Conservation (phyloP, 169 alveolate genomes). For the Miamiensis avidus region DNA sequence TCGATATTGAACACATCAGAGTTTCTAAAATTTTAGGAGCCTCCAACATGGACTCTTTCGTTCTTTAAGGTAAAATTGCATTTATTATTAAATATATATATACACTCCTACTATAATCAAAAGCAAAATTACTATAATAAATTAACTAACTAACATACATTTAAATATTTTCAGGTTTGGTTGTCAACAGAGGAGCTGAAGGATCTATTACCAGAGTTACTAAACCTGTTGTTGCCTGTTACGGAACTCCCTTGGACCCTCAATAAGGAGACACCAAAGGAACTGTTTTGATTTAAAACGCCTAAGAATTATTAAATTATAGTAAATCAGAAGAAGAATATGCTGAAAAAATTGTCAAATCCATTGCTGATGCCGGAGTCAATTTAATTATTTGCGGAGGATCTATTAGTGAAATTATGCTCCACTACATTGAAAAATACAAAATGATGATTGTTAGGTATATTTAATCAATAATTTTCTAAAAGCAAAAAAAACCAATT, state of each 20-base stretch:
- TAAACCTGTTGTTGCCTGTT: conserved; percentile 95
- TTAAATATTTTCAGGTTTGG: conserved; percentile 62
- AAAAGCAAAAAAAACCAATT: too few species aligned
- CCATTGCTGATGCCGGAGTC: conserved; percentile 83
- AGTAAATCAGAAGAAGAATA: conserved; percentile 84
- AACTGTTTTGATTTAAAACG: conserved; percentile 97
- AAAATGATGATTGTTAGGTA: conserved; percentile 80
- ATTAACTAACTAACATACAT: conserved; percentile 3
- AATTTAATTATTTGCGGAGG: conserved; percentile 83
- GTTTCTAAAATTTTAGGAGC: conserved; percentile 98
- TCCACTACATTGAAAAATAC: conserved; percentile 85
- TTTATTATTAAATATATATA: conserved; percentile 79
- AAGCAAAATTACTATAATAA: too few species aligned
- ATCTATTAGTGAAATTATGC: conserved; percentile 76
- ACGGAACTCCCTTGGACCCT: conserved; percentile 96
- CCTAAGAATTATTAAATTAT: conserved; percentile 92
- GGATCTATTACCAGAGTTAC: conserved; percentile 92
- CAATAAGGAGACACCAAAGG: conserved; percentile 98
- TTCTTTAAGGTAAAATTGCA: conserved; percentile 55
- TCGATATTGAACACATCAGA: conserved; percentile 97
- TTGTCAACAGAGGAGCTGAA: conserved; percentile 82
- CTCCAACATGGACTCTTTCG: conserved; percentile 85
- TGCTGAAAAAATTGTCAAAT: conserved; percentile 76
- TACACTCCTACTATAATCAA: too few species aligned
- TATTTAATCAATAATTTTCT: background rate